A percentile compares a stretch with the other conserved stretches of the same genome.
phyloP scores from a whole-genome alignment of 768 basidiomycete species.

The Mycena epipterygia region DNA sequence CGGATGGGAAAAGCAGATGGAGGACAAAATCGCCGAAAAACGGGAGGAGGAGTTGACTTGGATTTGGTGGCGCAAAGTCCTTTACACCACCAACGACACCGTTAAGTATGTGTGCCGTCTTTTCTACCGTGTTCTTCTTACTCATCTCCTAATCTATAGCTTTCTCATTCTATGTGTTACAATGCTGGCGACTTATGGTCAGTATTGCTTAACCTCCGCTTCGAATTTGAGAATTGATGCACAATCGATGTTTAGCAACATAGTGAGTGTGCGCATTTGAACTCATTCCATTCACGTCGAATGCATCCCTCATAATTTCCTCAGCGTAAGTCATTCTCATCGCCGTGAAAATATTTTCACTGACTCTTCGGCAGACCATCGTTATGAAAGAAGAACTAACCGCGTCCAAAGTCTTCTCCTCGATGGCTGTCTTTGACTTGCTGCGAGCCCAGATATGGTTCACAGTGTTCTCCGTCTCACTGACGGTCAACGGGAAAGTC shows the following conservation, averaged over 20 bases:
- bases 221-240: too few relatives aligned
- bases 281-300: neutral
- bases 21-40: slow-evolving; percentile 64
- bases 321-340: slow-evolving; percentile 21
- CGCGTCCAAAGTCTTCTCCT: slow-evolving; percentile 63
- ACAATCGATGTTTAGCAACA: too few relatives aligned
- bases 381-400: slow-evolving; percentile 56
- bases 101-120: too few relatives aligned
- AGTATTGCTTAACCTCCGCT: too few relatives aligned
- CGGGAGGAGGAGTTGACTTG: slow-evolving; percentile 72
- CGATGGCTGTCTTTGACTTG: slow-evolving; percentile 73
- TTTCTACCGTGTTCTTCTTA: too few relatives aligned
- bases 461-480: slow-evolving; percentile 45
- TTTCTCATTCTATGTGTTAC: too few relatives aligned
- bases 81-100: slow-evolving; percentile 42
- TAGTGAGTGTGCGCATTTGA: too few relatives aligned
- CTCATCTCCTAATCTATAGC: slow-evolving; percentile 29
- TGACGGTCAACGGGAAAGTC: slow-evolving; percentile 63
- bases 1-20: slow-evolving; percentile 73
- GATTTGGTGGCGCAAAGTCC: slow-evolving; percentile 66
- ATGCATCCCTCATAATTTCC: neutral
- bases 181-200: slow-evolving; percentile 37
- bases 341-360: neutral
- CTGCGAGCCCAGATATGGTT: slow-evolving; percentile 65
- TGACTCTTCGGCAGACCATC: slow-evolving; percentile 45